A percentile compares a stretch with the other conserved stretches of the same genome.
phyloP scores from a whole-genome alignment of 768 basidiomycete species.

The Coprinopsis marcescibilis region DNA sequence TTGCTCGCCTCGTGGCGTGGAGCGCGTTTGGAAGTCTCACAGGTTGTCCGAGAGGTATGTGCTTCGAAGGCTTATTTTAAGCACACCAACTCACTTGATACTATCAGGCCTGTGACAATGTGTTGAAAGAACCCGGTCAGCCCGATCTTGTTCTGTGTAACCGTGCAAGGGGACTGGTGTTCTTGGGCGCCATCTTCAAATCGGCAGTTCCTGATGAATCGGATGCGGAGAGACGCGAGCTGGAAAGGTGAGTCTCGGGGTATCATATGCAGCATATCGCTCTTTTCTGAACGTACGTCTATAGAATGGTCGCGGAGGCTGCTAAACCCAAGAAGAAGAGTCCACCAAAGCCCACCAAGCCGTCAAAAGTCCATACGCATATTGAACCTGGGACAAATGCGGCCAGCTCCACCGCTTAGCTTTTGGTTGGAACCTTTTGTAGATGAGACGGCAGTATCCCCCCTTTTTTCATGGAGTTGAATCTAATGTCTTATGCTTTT shows the following conservation, averaged over 20 bases:
- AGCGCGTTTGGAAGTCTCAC: slow-evolving; percentile 89
- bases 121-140: slow-evolving; percentile 73
- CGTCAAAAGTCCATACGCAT: too few relatives aligned
- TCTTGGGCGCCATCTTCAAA: slow-evolving; percentile 90
- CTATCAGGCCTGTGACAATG: slow-evolving; percentile 69
- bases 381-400: too few relatives aligned
- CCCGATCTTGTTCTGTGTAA: slow-evolving; percentile 68
- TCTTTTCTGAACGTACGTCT: slow-evolving; percentile 4
- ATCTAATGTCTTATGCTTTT: background rate
- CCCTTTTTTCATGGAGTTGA: background rate
- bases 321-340: slow-evolving; percentile 63
- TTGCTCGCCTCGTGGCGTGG: slow-evolving; percentile 98
- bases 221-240: slow-evolving; percentile 89
- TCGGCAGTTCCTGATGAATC: slow-evolving; percentile 78
- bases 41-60: slow-evolving; percentile 69
- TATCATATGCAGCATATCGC: slow-evolving; percentile 4
- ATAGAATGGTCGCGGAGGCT: slow-evolving; percentile 83
- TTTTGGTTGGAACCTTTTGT: too few relatives aligned
- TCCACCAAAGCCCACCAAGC: too few relatives aligned
- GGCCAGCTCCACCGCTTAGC: too few relatives aligned
- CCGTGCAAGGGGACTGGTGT: slow-evolving; percentile 87
- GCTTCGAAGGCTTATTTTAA: slow-evolving; percentile 3
- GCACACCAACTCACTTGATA: background rate
- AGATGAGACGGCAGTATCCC: too few relatives aligned
- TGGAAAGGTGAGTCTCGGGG: slow-evolving; percentile 64